Percentiles rank a stretch among this genome's conserved stretches.
These are phyloP conservation scores for Fomitopsis pulvina DNA, from an alignment of 768 basidiomycete genomes.

Conservation along the genomic window DNA sequence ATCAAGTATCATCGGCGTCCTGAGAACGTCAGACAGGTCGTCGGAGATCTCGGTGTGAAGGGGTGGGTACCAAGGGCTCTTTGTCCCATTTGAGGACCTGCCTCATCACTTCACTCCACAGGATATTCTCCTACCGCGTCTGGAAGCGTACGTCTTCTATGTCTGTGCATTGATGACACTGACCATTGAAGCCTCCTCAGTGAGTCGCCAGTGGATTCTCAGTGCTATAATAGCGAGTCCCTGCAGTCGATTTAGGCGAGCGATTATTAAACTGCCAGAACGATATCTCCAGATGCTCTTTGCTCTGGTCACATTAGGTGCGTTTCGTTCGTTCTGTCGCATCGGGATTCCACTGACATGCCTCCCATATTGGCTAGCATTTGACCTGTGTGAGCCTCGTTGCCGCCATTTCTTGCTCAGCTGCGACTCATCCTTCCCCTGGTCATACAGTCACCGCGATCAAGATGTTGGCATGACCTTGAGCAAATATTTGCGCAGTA, in stretches of 20 bases:
- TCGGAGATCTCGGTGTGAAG: conserved; percentile 19
- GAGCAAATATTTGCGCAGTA: too few species aligned
- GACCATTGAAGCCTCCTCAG: not conserved
- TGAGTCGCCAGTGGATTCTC: conserved; percentile 7
- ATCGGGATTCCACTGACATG: not conserved
- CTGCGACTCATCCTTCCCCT: not conserved
- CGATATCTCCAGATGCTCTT: not conserved
- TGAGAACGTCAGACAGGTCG: conserved; percentile 8
- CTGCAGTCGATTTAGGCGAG: too few species aligned
- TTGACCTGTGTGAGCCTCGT: not conserved
- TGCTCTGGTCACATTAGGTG: not conserved
- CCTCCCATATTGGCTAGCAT: not conserved
- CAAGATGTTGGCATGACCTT: not conserved
- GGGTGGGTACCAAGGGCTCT: conserved; percentile 9
- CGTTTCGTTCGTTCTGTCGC: not conserved
- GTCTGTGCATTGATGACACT: not conserved
- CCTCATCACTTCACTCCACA: not conserved
- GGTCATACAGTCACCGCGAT: not conserved
- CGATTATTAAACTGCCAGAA: too few species aligned
- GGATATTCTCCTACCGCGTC: conserved; percentile 19
- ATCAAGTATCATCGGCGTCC: not conserved
- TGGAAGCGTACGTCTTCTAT: conserved; percentile 12
- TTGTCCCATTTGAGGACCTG: not conserved
- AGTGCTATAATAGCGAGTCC: conserved; percentile 15
- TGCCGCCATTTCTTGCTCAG: too few species aligned